Conservation (phyloP, 1,284 basidiomycete species). For the Trichosporon sp. region DNA sequence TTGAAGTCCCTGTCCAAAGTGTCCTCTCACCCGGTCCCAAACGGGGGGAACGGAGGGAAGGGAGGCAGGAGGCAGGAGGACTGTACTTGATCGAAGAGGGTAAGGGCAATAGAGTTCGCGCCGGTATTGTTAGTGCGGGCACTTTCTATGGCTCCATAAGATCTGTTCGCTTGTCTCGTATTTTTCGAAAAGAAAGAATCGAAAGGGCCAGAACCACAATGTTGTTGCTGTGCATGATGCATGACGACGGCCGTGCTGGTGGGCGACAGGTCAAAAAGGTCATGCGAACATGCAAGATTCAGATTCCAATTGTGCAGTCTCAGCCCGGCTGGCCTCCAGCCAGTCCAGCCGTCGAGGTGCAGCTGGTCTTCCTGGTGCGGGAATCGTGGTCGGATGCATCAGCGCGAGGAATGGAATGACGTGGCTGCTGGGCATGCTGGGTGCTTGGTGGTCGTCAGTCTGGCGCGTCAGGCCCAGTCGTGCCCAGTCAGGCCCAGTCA, state of each 20-base stretch:
- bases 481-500: background rate
- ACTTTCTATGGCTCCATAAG: no score
- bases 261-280: background rate
- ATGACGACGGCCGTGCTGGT: background rate
- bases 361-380: background rate
- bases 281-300: background rate
- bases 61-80: no score
- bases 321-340: background rate
- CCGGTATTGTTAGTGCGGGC: background rate
- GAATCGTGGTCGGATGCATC: background rate
- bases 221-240: background rate
- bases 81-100: no score
- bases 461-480: background rate
- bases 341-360: no score
- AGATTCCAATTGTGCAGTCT: background rate
- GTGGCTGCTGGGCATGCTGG: background rate
- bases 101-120: background rate
- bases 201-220: no score
- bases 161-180: no score
- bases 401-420: constrained; percentile 1
- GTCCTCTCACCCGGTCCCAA: no score
- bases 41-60: no score
- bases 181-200: background rate
- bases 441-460: background rate
- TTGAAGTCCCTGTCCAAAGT: no score